Evolutionary conservation across 2,329 filamentous ascomycete species (phyloP), one percentile per base, ranked within the genome.

Genomic region (Scleromitrula shiraiana): DNA sequence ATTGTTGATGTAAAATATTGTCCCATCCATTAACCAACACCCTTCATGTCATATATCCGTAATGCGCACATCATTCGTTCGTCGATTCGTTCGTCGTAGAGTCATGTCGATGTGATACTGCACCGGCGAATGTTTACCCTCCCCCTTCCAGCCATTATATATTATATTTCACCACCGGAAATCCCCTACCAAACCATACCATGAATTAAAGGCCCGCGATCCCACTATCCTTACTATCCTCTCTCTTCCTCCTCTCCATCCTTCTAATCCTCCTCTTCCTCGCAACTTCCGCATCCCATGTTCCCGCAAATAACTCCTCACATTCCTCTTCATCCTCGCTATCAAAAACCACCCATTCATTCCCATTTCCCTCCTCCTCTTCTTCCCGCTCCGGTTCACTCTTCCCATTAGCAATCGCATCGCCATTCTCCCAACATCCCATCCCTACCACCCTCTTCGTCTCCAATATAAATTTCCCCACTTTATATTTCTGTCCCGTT

Each of bases 401-500:
- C 12, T 22, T 30, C 26, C n/a, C 22, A 7, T 12, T 29, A 5
- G 15, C 52, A 46, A 52, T 53, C 40, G 45, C 53, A 52, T 27
- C 35, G 4, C 7, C 61, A 48, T 76, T 73, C 56, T 77, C 78
- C 79, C 78, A 83, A 46, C 64, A 67, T 27, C 71, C 69, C 38
- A 70, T 68, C 10, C 71, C 67, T 20, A 76, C 69, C 14, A 82
- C 74, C 45, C 77, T 68, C 61, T 75, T 73, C 32, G 74, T 77
- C 67, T 85, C 81, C 32, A 85, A 63, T 24, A 84, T 83, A 60
- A 77, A 84, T 63, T 83, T 84, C 55, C 80, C 80, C 41, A 83
- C 70, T 64, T 85, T 85, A 69, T 85, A 85, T 60, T 71, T 73
- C 62, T 84, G 81, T 39, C 69, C 65, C 47, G 67, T 59, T 56